Evolutionary conservation across 306 rosid genomes (phyloP).

Genomic region (Trifolium subterraneum): DNA sequence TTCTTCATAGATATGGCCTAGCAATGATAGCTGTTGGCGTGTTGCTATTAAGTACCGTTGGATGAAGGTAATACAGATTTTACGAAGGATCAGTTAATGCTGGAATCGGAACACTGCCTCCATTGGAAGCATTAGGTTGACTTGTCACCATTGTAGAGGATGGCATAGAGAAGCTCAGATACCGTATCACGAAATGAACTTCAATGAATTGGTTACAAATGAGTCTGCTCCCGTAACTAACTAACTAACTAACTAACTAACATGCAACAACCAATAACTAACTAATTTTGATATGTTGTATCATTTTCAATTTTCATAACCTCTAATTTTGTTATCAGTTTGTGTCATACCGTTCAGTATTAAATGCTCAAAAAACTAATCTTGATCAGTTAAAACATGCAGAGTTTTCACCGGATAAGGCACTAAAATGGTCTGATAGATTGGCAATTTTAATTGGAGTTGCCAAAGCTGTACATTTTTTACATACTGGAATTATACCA

Average conservation of each 20-base stretch:
- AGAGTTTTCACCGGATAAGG: constrained; percentile 66
- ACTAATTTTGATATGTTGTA: constrained; percentile 5
- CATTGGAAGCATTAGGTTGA: neutral
- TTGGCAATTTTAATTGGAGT: constrained; percentile 77
- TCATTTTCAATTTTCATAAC: neutral
- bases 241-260: neutral
- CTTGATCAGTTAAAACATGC: constrained; percentile 35
- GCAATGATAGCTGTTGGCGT: too few species aligned
- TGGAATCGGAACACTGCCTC: neutral
- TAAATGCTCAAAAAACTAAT: constrained; percentile 41
- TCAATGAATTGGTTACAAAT: neutral
- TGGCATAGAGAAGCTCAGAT: neutral
- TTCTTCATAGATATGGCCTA: too few species aligned
- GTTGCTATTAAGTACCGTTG: neutral
- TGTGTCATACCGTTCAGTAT: constrained; percentile 6
- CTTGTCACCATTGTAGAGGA: neutral
- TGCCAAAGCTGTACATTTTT: constrained; percentile 86
- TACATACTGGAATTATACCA: constrained; percentile 82
- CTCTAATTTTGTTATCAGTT: neutral
- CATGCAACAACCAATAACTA: neutral
- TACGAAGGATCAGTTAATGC: neutral
- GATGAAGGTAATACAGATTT: neutral
- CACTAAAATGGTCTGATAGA: constrained; percentile 85
- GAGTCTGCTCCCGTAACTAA: neutral
- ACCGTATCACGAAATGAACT: neutral